phyloP scores from a whole-genome alignment of 768 basidiomycete species.

The Hemileccinum rubropunctum region DNA sequence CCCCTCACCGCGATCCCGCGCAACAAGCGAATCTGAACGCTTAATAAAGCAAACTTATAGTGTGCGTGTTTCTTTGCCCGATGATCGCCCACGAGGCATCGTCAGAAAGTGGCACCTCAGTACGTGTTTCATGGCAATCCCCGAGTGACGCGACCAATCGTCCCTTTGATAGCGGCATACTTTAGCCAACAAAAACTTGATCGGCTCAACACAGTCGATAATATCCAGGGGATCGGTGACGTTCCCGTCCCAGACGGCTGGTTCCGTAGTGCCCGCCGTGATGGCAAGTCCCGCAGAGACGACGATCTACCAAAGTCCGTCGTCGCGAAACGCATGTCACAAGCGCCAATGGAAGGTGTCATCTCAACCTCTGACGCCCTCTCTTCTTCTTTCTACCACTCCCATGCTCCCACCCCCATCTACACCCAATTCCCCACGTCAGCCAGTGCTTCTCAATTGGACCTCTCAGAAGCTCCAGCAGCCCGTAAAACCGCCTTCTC shows the following conservation, averaged over 20 bases:
- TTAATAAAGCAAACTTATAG: constrained; percentile 57
- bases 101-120: constrained; percentile 54
- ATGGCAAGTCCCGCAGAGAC: constrained; percentile 45
- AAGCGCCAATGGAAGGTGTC: constrained; percentile 32
- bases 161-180: constrained; percentile 61
- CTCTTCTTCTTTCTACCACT: constrained; percentile 21
- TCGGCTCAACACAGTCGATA: constrained; percentile 68
- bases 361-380: constrained; percentile 18
- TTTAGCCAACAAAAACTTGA: constrained; percentile 78
- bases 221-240: constrained; percentile 63
- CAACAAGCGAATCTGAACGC: constrained; percentile 38
- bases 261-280: constrained; percentile 75
- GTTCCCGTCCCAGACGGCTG: constrained; percentile 69
- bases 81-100: constrained; percentile 40
- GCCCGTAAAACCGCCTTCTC: constrained; percentile 30
- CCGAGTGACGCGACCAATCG: constrained; percentile 19
- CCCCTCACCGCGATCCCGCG: constrained; percentile 40
- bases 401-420: constrained; percentile 20
- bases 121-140: constrained; percentile 37
- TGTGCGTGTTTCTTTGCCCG: constrained; percentile 46
- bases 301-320: constrained; percentile 47
- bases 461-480: constrained; percentile 19
- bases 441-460: constrained; percentile 24
- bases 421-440: constrained; percentile 35
- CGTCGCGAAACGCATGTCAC: constrained; percentile 37